Base-by-base conservation (phyloP, 2,329 filamentous ascomycete genomes). In the Xylariaceae sp. region DNA sequence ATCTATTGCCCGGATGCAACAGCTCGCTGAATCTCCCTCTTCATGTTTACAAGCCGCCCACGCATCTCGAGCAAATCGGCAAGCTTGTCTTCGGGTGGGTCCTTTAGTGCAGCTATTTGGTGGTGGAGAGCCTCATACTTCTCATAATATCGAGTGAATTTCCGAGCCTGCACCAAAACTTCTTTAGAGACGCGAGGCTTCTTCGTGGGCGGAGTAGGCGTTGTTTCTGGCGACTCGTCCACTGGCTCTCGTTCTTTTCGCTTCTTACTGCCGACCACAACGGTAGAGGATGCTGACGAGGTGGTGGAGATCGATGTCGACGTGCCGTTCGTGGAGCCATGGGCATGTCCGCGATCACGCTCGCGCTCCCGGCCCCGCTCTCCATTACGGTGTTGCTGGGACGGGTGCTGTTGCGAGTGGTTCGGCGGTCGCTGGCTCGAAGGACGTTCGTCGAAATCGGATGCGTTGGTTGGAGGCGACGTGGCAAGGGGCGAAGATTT, bases 401-500 rank as follows among this genome's bases (percentile, higher is more conserved):
- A 24, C 18, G 51, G 51, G 37, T 50, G 49, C 44, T 55, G 59
- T 6, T 51, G 52, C 33, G 52, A 41, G 50, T 55, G 50, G 35
- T 47, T 58, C 48, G 39, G 50, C 51, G 57, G 55, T 47, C 55
- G 55, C 39, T 64, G 61, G 21, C 58, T 64, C 27, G 58, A 53
- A 24, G 57, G 49, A 27, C 61, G 63, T 6, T 78, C 73, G 24
- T 85, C 83, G 30, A 86, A 70, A 52, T 87, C 84, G 1, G 83
- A 86, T 1, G 83, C 84, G 58, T 86, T 87, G 6, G 84, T 86
- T 0, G 84, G 84, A 10, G 84, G 83, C 6, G 84, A 86, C 1
- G 83, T 83, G n/a, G 83, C 83, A 15, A 87, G 73, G 3, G 84
- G 84, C 8, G 84, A 87, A 2, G 84, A 86, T 66, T 87, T 87